phyloP scores from a whole-genome alignment of 768 basidiomycete genomes.

The Cystofilobasidium bisporidii region DNA sequence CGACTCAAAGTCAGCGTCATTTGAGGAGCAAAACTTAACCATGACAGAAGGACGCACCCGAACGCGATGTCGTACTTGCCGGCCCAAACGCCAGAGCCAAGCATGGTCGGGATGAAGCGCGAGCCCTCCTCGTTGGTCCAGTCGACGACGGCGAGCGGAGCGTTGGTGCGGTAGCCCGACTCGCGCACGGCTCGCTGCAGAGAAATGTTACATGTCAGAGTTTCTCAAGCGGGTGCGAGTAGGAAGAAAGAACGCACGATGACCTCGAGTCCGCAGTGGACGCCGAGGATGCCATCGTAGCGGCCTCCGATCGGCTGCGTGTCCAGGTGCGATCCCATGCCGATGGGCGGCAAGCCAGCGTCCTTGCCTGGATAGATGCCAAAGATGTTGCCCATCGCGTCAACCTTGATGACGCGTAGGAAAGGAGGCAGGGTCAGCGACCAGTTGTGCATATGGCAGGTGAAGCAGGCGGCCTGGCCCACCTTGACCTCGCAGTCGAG shows the following conservation, averaged over 20 bases:
- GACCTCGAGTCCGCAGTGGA: constrained; percentile 22
- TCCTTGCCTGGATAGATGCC: constrained; percentile 19
- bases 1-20: no score
- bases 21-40: no score
- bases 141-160: constrained; percentile 13
- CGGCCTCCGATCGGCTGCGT: constrained; percentile 30
- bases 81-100: no score
- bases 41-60: no score
- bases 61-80: no score
- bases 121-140: constrained; percentile 25
- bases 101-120: background rate
- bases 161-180: constrained; percentile 4
- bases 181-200: constrained; percentile 6
- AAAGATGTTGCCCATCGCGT: constrained; percentile 30
- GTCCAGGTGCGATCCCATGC: constrained; percentile 27
- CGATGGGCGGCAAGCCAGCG: constrained; percentile 20
- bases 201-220: no score
- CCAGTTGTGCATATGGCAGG: no score
- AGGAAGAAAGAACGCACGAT: background rate
- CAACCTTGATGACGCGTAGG: no score
- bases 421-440: no score
- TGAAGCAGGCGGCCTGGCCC: no score
- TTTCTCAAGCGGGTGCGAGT: no score
- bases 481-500: constrained; percentile 27
- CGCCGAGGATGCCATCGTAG: constrained; percentile 30